Conservation (phyloP, 2,329 filamentous ascomycete species). For the Sarocladiaceae sp. region DNA sequence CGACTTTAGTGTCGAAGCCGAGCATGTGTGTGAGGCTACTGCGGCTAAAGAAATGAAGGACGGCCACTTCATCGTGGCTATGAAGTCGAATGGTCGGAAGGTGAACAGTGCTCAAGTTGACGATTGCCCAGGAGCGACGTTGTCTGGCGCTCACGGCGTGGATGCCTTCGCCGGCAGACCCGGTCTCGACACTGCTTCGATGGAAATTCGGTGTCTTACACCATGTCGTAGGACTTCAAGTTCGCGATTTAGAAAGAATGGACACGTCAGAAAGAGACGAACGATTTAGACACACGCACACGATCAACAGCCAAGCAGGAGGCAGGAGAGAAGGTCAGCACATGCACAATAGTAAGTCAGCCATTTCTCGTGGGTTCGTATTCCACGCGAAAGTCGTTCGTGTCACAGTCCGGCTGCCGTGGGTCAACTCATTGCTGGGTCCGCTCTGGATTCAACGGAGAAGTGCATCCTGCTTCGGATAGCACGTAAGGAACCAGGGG, state of each 20-base stretch:
- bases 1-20: not conserved
- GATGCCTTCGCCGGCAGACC: not conserved
- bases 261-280: not conserved
- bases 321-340: not conserved
- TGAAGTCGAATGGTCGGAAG: not conserved
- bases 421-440: no score
- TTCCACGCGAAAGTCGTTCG: not conserved
- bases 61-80: not conserved
- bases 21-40: not conserved
- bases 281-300: not conserved
- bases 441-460: no score
- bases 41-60: not conserved
- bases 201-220: not conserved
- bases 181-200: not conserved
- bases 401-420: not conserved
- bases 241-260: not conserved
- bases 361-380: not conserved
- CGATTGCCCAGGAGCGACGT: not conserved
- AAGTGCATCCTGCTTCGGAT: no score
- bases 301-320: not conserved
- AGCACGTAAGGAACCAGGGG: not conserved
- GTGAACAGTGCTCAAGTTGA: not conserved
- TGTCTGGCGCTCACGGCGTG: not conserved
- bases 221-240: not conserved
- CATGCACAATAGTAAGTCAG: not conserved